These are phyloP conservation scores for Kodamaea sp. DNA, from an alignment of 1,139 yeast species.

Conservation along the genomic window DNA sequence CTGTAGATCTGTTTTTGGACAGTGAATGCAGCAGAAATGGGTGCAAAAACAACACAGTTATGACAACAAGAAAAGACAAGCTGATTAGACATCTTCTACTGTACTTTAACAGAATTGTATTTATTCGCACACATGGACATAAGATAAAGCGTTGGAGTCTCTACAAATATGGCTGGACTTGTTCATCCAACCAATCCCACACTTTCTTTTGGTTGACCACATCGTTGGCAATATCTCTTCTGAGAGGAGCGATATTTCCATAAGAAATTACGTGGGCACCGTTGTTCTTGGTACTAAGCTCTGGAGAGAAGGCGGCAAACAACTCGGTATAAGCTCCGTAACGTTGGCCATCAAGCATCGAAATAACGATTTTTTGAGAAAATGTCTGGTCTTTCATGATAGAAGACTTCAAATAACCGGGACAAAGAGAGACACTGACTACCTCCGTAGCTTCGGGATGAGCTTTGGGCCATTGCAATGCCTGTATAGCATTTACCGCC, in stretches of 20 bases:
- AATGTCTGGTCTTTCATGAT: no score
- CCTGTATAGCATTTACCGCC: constrained; percentile 44
- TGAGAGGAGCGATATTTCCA: constrained; percentile 8
- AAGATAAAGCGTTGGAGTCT: no score
- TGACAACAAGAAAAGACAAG: no score
- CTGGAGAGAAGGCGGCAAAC: constrained; percentile 24
- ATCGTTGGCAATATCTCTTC: constrained; percentile 10
- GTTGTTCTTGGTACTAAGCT: constrained; percentile 10
- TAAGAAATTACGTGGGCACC: constrained; percentile 10
- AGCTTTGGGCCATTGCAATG: constrained; percentile 39
- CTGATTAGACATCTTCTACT: no score
- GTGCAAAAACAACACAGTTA: no score
- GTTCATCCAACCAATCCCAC: constrained; percentile 11
- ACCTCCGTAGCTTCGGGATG: constrained; percentile 31
- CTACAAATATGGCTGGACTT: not conserved
- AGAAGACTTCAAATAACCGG: constrained; percentile 46
- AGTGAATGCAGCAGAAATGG: no score
- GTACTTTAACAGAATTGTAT: no score
- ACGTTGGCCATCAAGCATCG: no score
- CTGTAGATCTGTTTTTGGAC: no score
- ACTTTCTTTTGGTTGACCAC: constrained; percentile 4
- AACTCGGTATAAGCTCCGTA: constrained; percentile 25
- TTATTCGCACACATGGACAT: no score
- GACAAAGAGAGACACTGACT: constrained; percentile 44
- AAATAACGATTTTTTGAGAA: no score